phyloP scores from a whole-genome alignment of 495 filamentous ascomycete species.

The Penicillium pancosmium region DNA sequence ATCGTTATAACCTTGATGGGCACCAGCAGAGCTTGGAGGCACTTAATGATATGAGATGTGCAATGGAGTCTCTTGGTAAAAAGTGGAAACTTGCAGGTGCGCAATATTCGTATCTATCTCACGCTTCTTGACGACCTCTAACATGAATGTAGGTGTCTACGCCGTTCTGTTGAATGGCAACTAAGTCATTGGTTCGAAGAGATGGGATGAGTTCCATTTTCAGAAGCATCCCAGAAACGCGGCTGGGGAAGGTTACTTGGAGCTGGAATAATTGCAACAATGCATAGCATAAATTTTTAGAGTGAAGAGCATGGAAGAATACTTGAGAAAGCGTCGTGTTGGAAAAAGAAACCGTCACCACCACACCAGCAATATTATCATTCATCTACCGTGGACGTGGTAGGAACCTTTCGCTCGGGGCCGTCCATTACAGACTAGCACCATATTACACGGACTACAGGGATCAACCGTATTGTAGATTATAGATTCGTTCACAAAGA shows the following conservation, averaged over 20 bases:
- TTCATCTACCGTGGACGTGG: no score
- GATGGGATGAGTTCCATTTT: background rate
- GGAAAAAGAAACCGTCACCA: no score
- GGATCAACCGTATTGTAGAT: constrained; percentile 16
- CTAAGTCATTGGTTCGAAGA: background rate
- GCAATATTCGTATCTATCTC: background rate
- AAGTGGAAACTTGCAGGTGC: constrained; percentile 20
- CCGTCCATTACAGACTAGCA: no score
- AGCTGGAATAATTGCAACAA: no score
- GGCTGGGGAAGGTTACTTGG: no score
- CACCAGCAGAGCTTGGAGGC: constrained; percentile 13
- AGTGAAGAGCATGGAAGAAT: no score
- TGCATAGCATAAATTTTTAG: no score
- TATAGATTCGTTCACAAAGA: constrained; percentile 27
- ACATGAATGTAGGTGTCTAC: background rate
- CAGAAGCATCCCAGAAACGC: no score
- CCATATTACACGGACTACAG: background rate
- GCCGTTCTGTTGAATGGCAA: background rate
- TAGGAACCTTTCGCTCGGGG: no score
- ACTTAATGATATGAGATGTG: constrained; percentile 7
- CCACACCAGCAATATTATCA: no score
- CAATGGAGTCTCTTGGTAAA: constrained; percentile 10
- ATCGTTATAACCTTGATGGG: constrained; percentile 14
- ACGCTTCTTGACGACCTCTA: background rate
- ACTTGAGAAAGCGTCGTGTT: no score